Evolutionary conservation across 768 basidiomycete species (phyloP).

Genomic region (Calocybe indica): DNA sequence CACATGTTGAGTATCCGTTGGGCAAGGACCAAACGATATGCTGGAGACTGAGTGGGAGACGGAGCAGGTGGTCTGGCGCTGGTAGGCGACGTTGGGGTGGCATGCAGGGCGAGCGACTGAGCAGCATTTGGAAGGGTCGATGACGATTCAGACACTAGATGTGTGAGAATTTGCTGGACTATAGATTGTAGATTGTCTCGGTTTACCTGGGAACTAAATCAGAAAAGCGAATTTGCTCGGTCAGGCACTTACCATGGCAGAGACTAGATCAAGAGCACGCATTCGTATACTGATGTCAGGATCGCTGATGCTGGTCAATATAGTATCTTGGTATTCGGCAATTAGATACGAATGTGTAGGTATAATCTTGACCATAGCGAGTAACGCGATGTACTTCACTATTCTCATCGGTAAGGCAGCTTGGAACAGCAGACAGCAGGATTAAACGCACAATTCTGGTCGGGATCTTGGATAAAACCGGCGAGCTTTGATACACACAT

Average conservation of each 20-base stretch:
- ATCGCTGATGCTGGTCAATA: conserved; percentile 85
- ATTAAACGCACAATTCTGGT: conserved; percentile 82
- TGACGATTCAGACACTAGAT: conserved; percentile 63
- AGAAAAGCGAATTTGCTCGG: conserved; percentile 10
- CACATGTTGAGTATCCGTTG: conserved; percentile 84
- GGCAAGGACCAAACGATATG: conserved; percentile 81
- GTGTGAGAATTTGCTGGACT: conserved; percentile 83
- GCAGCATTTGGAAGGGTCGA: conserved; percentile 52
- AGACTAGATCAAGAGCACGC: conserved; percentile 90
- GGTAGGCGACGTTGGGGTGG: conserved; percentile 26
- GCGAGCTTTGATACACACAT: conserved; percentile 93
- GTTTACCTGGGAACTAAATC: conserved; percentile 56
- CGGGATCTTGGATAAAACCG: conserved; percentile 83
- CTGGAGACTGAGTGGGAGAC: conserved; percentile 65
- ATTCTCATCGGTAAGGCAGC: conserved; percentile 7
- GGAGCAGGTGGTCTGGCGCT: conserved; percentile 26
- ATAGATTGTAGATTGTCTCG: conserved; percentile 81
- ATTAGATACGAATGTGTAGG: conserved; percentile 87
- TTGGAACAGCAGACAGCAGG: not conserved
- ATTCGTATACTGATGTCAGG: conserved; percentile 94
- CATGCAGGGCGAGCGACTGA: conserved; percentile 45
- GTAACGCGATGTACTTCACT: conserved; percentile 97
- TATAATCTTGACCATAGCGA: conserved; percentile 94
- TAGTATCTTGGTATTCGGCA: conserved; percentile 87
- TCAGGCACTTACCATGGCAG: conserved; percentile 66